A percentile compares a stretch with the other conserved stretches of the same genome.
phyloP scores from a whole-genome alignment of 2,329 filamentous ascomycete species.

The Penicillium freii region DNA sequence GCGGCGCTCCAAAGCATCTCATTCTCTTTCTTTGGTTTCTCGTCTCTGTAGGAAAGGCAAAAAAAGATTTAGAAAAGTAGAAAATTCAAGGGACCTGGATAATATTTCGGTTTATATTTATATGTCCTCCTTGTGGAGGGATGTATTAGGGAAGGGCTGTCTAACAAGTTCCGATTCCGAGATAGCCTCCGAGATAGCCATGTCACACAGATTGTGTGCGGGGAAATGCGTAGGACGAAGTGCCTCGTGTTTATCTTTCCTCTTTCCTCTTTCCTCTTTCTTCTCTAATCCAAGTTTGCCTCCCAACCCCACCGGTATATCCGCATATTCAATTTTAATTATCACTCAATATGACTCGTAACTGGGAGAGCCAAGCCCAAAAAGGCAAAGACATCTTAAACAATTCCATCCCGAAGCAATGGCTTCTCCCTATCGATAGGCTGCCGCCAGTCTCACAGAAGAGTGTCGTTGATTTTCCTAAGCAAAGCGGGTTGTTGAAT shows the following conservation, averaged over 20 bases:
- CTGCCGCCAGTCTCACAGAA: constrained; percentile 30
- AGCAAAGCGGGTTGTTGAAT: constrained; percentile 50
- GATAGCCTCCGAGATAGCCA: constrained; percentile 1
- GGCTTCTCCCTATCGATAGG: constrained; percentile 31
- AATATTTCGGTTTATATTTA: too few relatives aligned
- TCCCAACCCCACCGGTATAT: not conserved
- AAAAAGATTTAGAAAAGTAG: too few relatives aligned
- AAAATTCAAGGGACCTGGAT: too few relatives aligned
- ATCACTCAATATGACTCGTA: constrained; percentile 19
- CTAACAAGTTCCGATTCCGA: not conserved
- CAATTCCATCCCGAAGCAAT: constrained; percentile 37
- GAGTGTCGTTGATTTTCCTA: constrained; percentile 33
- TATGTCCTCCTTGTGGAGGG: too few relatives aligned
- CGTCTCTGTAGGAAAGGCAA: too few relatives aligned
- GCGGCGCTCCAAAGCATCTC: too few relatives aligned
- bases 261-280: not conserved
- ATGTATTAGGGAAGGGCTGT: too few relatives aligned
- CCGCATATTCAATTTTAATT: not conserved
- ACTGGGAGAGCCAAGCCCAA: constrained; percentile 35
- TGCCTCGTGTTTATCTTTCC: not conserved
- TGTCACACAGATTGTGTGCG: not conserved
- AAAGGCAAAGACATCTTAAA: constrained; percentile 35
- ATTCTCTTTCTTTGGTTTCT: too few relatives aligned
- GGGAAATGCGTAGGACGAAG: not conserved
- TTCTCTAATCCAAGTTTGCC: not conserved